A percentile compares a stretch with the other conserved stretches of the same genome.
Evolutionary conservation across 352 stramenopile genomes (phyloP).

Genomic region (Phytophthora syringae): DNA sequence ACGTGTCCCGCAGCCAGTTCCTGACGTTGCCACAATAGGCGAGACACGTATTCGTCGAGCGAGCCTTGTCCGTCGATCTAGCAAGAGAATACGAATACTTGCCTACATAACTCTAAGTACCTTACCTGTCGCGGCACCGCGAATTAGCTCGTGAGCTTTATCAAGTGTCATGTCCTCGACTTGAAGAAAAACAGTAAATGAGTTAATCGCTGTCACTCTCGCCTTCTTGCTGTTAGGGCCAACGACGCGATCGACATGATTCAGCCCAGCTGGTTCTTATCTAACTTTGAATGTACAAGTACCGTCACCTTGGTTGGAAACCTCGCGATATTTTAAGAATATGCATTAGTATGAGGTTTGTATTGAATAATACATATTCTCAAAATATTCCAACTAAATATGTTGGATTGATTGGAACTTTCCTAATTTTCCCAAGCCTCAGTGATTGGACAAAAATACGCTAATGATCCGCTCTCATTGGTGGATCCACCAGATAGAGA

Average conservation of each 20-base stretch:
- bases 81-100: not conserved
- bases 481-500: no score
- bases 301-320: conserved; percentile 4
- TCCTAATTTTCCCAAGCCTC: not conserved
- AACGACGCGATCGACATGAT: not conserved
- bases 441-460: not conserved
- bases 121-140: conserved; percentile 2
- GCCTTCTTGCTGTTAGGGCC: conserved; percentile 4
- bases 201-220: conserved; percentile 1
- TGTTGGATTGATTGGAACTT: conserved; percentile 14
- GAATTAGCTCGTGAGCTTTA: not conserved
- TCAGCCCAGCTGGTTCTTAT: not conserved
- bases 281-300: not conserved
- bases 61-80: not conserved
- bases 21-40: not conserved
- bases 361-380: conserved; percentile 16
- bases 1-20: conserved; percentile 13
- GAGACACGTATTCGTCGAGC: not conserved
- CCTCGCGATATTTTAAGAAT: conserved; percentile 14
- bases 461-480: not conserved
- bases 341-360: conserved; percentile 9
- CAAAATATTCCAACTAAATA: conserved; percentile 33
- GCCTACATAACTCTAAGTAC: not conserved
- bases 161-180: conserved; percentile 1
- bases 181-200: conserved; percentile 4